Conservation (phyloP, 2,329 filamentous ascomycete species). For the Spiromastix sp. region DNA sequence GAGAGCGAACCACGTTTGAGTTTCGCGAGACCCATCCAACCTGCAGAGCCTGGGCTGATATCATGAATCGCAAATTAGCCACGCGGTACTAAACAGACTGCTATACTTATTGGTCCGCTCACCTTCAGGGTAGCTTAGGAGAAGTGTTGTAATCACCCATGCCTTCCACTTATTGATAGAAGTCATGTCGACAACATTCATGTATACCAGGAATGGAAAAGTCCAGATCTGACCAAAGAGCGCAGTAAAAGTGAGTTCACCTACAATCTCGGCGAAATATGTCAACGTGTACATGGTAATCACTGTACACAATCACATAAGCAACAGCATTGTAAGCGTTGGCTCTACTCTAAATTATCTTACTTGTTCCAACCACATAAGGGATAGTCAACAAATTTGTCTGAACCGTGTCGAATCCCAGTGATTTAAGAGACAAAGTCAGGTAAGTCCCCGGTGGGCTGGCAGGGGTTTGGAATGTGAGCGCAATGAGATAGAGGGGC, state of each 20-base stretch:
- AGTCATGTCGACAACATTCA: constrained; percentile 36
- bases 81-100: neutral
- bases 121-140: constrained; percentile 43
- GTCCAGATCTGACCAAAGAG: constrained; percentile 43
- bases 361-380: constrained; percentile 14
- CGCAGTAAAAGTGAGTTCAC: constrained; percentile 41
- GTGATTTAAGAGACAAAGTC: constrained; percentile 30
- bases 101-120: neutral
- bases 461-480: constrained; percentile 22
- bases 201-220: constrained; percentile 42
- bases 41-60: constrained; percentile 43
- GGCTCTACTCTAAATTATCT: too few relatives aligned
- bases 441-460: constrained; percentile 19
- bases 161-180: constrained; percentile 41
- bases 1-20: constrained; percentile 27
- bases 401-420: constrained; percentile 46
- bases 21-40: constrained; percentile 31
- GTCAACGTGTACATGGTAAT: constrained; percentile 24
- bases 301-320: too few relatives aligned
- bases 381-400: constrained; percentile 50
- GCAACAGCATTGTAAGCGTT: too few relatives aligned
- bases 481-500: constrained; percentile 40
- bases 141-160: constrained; percentile 41
- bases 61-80: neutral
- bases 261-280: constrained; percentile 25